Evolutionary conservation across 192 early-diverging fungal species (phyloP), one percentile per base, ranked within the genome.

Genomic region (Dissophora ornata): DNA sequence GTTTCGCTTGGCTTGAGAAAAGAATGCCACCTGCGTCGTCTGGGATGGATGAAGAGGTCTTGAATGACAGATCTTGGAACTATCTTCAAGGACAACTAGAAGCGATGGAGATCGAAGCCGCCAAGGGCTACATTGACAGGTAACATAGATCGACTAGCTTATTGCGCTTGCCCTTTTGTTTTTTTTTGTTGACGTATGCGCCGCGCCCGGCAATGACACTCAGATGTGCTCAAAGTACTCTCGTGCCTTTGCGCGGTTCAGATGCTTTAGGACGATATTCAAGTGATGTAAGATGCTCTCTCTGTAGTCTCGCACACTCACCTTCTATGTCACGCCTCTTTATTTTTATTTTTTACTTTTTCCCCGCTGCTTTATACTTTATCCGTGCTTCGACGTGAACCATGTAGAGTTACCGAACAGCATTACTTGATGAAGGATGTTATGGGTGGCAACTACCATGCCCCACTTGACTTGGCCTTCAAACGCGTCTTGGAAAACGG

Each of bases 401-500:
- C 28, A 51, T 12, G 12, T 36, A 71, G 69, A 21, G 40, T 71
- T 15, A 71, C 69, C 0, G 69, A 71, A 6, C 64, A 68, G 45
- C 80, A 81, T 33, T 81, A 62, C 57, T 30, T 81, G 34, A 58
- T 59, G 53, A 74, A 75, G 56, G 63, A 75, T 54, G 58, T 75
- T 19, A 69, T 73, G 67, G 62, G 44, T 9, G 62, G 67, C n/a
- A 74, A 75, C 62, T 81, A 66, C 42, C 67, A 67, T 57, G 45
- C 67, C 0, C 67, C 80, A 4, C 51, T 81, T 22, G 67, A 70
- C 25, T 56, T 75, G 6, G 19, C 48, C 13, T 75, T 81, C 45
- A 71, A 71, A 15, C 53, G 60, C 12, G 69, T 71, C 11, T 41
- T 71, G 24, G 69, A 71, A 22, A 71, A 71, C 36, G 69, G 61